Evolutionary conservation across 331 rosid genomes (phyloP).

Genomic region (Acacia pycnantha): DNA sequence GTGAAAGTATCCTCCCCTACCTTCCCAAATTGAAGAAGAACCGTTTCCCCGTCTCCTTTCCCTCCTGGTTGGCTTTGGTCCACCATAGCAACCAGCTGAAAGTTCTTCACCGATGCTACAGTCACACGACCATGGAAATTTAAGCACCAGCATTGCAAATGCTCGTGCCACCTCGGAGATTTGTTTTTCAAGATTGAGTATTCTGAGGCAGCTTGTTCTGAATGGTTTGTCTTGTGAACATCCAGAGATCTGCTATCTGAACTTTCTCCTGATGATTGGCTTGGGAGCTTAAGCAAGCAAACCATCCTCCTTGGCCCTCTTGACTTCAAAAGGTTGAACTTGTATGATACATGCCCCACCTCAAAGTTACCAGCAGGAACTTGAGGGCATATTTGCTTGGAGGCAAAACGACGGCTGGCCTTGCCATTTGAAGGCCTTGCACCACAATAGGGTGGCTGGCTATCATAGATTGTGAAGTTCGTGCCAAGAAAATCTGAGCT

Average conservation of each 20-base stretch:
- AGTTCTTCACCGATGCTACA: conserved; percentile 93
- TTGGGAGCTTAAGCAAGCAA: conserved; percentile 64
- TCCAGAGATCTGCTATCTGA: conserved; percentile 35
- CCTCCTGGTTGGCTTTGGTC: conserved; percentile 91
- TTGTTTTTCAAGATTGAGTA: conserved; percentile 78
- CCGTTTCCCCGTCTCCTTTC: conserved; percentile 86
- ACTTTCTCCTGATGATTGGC: conserved; percentile 39
- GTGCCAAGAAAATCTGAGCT: conserved; percentile 99
- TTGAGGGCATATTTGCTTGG: conserved; percentile 97
- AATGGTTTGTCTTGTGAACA: conserved; percentile 31
- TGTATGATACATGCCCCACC: conserved; percentile 85
- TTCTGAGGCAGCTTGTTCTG: conserved; percentile 42
- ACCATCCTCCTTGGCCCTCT: conserved; percentile 99
- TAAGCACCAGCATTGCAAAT: conserved; percentile 97
- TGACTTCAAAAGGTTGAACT: conserved; percentile 88
- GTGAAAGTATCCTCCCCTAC: conserved; percentile 88
- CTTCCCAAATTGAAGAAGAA: conserved; percentile 94
- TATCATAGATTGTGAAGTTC: conserved; percentile 85
- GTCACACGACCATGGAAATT: conserved; percentile 99
- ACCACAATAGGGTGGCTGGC: conserved; percentile 86
- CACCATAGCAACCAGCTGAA: conserved; percentile 76
- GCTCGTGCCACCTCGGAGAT: conserved; percentile 98
- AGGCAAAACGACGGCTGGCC: conserved; percentile 80
- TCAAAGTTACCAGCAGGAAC: conserved; percentile 92
- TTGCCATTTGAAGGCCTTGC: conserved; percentile 78